These are phyloP conservation scores for Talaromyces pinophilus DNA, from an alignment of 2,329 filamentous ascomycete genomes.

Conservation along the genomic window DNA sequence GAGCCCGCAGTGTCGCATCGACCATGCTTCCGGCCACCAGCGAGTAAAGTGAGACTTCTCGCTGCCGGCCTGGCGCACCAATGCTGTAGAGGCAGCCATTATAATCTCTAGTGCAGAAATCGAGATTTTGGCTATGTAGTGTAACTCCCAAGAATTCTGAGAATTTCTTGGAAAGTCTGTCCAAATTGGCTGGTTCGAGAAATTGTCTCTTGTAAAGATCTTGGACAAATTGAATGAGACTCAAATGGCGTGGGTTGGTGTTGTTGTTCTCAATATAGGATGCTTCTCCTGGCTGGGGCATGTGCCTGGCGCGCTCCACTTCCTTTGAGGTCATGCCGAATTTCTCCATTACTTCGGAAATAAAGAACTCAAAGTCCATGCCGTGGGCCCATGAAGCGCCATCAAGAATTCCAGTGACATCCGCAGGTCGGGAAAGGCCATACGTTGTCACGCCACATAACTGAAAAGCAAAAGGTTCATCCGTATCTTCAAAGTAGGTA, in stretches of 20 bases:
- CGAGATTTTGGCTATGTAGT: neutral
- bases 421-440: slow-evolving; percentile 7
- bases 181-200: neutral
- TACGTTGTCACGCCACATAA: slow-evolving; percentile 13
- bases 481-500: neutral
- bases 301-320: neutral
- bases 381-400: slow-evolving; percentile 5
- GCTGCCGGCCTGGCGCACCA: neutral
- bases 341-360: slow-evolving; percentile 11
- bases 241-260: slow-evolving; percentile 7
- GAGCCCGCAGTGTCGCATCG: slow-evolving; percentile 2
- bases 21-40: slow-evolving; percentile 12
- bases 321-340: slow-evolving; percentile 11
- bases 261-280: slow-evolving; percentile 1
- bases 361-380: slow-evolving; percentile 13
- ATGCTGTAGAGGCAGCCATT: neutral
- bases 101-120: neutral
- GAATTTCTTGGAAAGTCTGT: slow-evolving; percentile 2
- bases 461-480: slow-evolving; percentile 11
- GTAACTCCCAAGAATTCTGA: neutral
- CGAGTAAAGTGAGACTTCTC: slow-evolving; percentile 7
- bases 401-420: slow-evolving; percentile 15
- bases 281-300: neutral
- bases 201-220: slow-evolving; percentile 11
- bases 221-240: slow-evolving; percentile 7